Evolutionary conservation across 2,329 filamentous ascomycete species (phyloP).

Genomic region (Penicillium sp.): DNA sequence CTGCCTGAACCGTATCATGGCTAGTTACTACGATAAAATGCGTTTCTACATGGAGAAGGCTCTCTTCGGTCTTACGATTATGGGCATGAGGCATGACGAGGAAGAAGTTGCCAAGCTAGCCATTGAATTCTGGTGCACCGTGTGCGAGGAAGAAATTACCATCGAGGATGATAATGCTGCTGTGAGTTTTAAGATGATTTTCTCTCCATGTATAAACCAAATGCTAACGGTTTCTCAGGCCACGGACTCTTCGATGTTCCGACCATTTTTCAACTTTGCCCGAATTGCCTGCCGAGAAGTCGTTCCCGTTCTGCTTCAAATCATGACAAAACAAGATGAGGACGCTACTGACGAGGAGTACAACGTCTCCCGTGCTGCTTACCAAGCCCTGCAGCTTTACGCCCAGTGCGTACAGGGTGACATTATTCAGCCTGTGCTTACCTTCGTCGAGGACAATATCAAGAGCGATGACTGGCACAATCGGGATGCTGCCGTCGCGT

Average conservation of each 20-base stretch:
- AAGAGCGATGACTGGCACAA: slow-evolving; percentile 90
- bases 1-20: slow-evolving; percentile 98
- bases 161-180: slow-evolving; percentile 96
- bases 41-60: slow-evolving; percentile 99
- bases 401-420: slow-evolving; percentile 82
- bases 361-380: slow-evolving; percentile 89
- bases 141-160: slow-evolving; percentile 96
- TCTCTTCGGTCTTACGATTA: slow-evolving; percentile 91
- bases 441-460: slow-evolving; percentile 88
- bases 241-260: slow-evolving; percentile 76
- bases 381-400: slow-evolving; percentile 94
- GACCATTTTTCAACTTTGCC: slow-evolving; percentile 94
- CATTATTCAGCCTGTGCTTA: slow-evolving; percentile 80
- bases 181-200: slow-evolving; percentile 42
- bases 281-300: slow-evolving; percentile 90
- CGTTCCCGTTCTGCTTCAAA: slow-evolving; percentile 80
- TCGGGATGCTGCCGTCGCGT: slow-evolving; percentile 91
- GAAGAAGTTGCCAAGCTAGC: slow-evolving; percentile 98
- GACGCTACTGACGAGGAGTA: slow-evolving; percentile 96
- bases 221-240: slow-evolving; percentile 42
- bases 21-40: slow-evolving; percentile 99
- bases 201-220: not conserved
- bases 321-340: slow-evolving; percentile 96
- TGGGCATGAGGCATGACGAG: slow-evolving; percentile 97
- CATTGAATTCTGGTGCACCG: slow-evolving; percentile 99